Conservation (phyloP, 805 yeast genomes). For the Saturnispora sekii region DNA sequence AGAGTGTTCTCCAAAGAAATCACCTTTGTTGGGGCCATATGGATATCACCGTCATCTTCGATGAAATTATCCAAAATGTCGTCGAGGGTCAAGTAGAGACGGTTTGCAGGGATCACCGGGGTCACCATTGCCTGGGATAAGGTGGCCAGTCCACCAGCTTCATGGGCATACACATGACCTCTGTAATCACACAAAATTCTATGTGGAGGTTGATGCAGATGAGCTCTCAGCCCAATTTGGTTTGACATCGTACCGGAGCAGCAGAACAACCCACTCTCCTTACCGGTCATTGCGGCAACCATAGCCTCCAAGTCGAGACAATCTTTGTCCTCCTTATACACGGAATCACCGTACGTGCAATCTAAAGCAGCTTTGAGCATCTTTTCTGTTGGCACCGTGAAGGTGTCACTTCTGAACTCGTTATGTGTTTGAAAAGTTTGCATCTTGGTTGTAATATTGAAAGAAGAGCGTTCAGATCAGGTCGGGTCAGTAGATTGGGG, state of each 20-base stretch:
- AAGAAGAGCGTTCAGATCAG: neutral
- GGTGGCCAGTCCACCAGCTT: slow-evolving; percentile 87
- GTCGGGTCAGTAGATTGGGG: neutral
- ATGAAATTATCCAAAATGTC: slow-evolving; percentile 57
- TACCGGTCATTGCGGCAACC: slow-evolving; percentile 64
- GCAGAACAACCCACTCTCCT: slow-evolving; percentile 72
- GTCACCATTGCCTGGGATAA: slow-evolving; percentile 87
- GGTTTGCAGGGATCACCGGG: slow-evolving; percentile 72
- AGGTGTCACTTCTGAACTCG: slow-evolving; percentile 72
- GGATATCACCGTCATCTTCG: slow-evolving; percentile 75
- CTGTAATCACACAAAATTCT: slow-evolving; percentile 80
- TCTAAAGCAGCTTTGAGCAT: slow-evolving; percentile 54
- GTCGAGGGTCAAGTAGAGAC: slow-evolving; percentile 65
- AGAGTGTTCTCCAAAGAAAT: slow-evolving; percentile 82
- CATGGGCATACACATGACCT: slow-evolving; percentile 73
- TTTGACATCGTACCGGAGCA: slow-evolving; percentile 87
- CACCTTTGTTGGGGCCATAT: slow-evolving; percentile 79
- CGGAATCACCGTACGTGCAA: slow-evolving; percentile 75
- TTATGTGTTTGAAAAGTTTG: slow-evolving; percentile 23
- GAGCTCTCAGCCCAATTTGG: slow-evolving; percentile 74
- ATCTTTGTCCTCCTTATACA: slow-evolving; percentile 74
- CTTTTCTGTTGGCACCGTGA: slow-evolving; percentile 73
- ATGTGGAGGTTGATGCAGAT: slow-evolving; percentile 73
- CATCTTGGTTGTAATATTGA: neutral
- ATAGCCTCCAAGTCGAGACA: slow-evolving; percentile 55